Percentiles rank a stretch among this genome's conserved stretches.
Conservation (phyloP, 2,329 filamentous ascomycete species). For the Fusarium oligoseptatum region DNA sequence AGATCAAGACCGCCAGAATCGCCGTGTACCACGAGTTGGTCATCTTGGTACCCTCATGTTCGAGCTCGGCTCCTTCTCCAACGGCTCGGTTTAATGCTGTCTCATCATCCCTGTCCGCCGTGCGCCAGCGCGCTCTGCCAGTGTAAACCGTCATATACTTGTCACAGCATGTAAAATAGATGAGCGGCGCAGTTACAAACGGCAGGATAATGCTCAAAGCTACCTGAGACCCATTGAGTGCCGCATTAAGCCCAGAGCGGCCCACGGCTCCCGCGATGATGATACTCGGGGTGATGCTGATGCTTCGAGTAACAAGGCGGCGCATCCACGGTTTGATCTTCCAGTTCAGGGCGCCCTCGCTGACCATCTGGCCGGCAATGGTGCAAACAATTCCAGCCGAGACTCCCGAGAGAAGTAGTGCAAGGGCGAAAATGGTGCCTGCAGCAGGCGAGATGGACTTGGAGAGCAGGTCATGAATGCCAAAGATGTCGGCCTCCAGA, state of each 20-base stretch:
- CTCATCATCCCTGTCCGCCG: not conserved
- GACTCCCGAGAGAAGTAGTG: conserved; percentile 82
- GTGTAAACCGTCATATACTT: conserved; percentile 82
- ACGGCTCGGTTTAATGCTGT: conserved; percentile 20
- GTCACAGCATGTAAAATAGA: conserved; percentile 85
- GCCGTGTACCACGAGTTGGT: conserved; percentile 77
- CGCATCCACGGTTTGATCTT: conserved; percentile 82
- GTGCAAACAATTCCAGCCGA: conserved; percentile 90
- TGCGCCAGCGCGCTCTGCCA: conserved; percentile 52
- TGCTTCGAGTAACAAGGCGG: conserved; percentile 80
- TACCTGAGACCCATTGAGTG: conserved; percentile 83
- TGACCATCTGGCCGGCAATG: conserved; percentile 90
- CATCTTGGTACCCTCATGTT: conserved; percentile 67
- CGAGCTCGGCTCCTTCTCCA: conserved; percentile 17
- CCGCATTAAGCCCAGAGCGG: conserved; percentile 75
- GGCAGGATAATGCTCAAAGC: conserved; percentile 83
- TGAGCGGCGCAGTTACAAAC: conserved; percentile 84
- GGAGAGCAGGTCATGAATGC: conserved; percentile 81
- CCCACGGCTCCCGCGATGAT: conserved; percentile 87
- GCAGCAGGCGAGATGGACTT: conserved; percentile 78
- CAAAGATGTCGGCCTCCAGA: conserved; percentile 81
- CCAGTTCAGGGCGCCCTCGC: conserved; percentile 85
- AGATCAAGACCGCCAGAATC: conserved; percentile 70
- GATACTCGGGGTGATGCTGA: conserved; percentile 86
- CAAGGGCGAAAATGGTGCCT: conserved; percentile 86